These are phyloP conservation scores for Coccinonectria pachysandricola DNA, from an alignment of 2,329 filamentous ascomycete genomes.

Conservation along the genomic window DNA sequence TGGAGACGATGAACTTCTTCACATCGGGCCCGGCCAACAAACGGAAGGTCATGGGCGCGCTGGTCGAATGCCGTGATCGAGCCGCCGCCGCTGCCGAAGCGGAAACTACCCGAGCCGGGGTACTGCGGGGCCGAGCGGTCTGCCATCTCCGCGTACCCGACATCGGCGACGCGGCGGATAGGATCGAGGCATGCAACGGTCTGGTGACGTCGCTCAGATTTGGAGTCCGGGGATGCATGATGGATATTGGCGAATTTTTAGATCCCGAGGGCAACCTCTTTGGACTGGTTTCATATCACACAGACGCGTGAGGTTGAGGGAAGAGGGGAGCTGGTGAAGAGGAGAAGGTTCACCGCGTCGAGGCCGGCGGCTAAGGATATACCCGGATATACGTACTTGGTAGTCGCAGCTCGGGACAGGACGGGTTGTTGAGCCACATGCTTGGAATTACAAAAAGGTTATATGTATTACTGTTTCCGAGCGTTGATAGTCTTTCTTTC, in stretches of 20 bases:
- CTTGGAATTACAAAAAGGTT: no score
- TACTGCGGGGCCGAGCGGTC: conserved; percentile 1
- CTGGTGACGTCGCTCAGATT: conserved; percentile 14
- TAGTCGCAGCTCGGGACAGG: no score
- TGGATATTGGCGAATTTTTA: conserved; percentile 18
- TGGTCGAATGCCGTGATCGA: conserved; percentile 6
- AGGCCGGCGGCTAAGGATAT: background rate
- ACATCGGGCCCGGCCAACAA: conserved; percentile 1
- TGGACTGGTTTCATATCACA: conserved; percentile 14
- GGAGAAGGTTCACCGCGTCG: no score
- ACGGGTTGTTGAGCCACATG: no score
- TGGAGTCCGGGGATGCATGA: conserved; percentile 14
- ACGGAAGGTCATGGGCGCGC: conserved; percentile 7
- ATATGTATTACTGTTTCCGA: no score
- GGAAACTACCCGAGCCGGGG: conserved; percentile 1
- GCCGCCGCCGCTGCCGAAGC: background rate
- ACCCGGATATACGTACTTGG: no score
- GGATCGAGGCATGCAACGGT: conserved; percentile 12
- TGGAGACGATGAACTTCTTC: conserved; percentile 17
- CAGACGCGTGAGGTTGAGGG: no score
- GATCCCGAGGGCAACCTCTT: conserved; percentile 18
- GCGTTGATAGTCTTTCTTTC: no score
- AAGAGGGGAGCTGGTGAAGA: conserved; percentile 2
- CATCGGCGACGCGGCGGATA: conserved; percentile 12
- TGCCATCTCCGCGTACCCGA: conserved; percentile 17